Base-by-base conservation (phyloP, 2,329 filamentous ascomycete species). In the Volutella citrinella region DNA sequence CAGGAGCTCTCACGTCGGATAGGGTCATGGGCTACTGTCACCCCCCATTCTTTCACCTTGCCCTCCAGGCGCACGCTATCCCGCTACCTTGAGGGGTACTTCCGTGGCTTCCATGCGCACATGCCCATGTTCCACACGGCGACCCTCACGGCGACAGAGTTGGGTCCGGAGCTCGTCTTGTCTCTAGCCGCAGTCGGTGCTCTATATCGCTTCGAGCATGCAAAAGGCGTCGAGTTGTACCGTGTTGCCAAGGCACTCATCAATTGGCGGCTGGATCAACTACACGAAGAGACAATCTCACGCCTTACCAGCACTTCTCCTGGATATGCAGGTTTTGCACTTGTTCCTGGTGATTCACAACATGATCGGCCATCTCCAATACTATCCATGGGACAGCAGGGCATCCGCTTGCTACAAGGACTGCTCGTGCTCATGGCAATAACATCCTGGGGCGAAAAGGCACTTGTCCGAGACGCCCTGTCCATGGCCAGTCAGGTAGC, bases 51-150 rank as follows among this genome's bases (percentile, higher is more conserved):
- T 1, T 42, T 38, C 14, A 21, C 6, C 20, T 20, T 38, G 7
- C 41, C 41, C 4, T 42, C 39, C 7, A 30, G 41, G 16, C 42
- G 40, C 13, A 30, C 42, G 3, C 22, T 45, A 3, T 34, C 40
- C 10, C 36, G 42, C 4, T 41, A 45, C 14, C 23, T 45, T 5
- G 32, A 33, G 13, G 42, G 36, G 16, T 45, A 43, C 16, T 37
- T 44, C 23, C 27, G 32, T 13, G 40, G 42, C 1, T 43, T 38
- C 8, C 42, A 43, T 18, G 27, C 30, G 0, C 42, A 45, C 19
- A 18, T 45, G 19, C 42, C 40, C 6, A 30, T 45, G 9, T 27
- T 45, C 11, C 42, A 45, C 14, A 29, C 31, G 4, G 22, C 30
- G 6, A 31, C 40, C n/a, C 25, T 43, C 1, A 29, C 28, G 1